A percentile compares a stretch with the other conserved stretches of the same genome.
phyloP scores from a whole-genome alignment of 2,329 filamentous ascomycete species.

The Gnomoniopsis sp. region DNA sequence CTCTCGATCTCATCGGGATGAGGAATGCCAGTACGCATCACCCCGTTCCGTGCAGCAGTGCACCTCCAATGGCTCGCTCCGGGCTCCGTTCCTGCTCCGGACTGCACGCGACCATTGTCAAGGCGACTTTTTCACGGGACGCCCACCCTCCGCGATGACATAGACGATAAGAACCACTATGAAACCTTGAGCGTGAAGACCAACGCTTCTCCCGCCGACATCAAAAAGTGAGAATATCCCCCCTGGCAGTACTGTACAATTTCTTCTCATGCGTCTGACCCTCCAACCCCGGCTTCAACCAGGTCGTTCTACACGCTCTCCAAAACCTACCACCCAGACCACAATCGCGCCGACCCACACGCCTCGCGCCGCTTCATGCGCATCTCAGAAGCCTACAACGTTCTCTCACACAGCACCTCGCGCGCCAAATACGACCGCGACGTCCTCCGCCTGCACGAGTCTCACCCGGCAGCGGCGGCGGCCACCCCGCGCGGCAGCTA shows the following conservation, averaged over 20 bases:
- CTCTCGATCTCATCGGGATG: slow-evolving; percentile 41
- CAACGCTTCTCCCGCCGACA: slow-evolving; percentile 68
- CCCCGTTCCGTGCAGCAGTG: slow-evolving; percentile 27
- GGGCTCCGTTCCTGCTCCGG: slow-evolving; percentile 9
- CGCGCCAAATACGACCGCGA: slow-evolving; percentile 80
- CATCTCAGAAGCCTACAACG: slow-evolving; percentile 78
- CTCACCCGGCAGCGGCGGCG: slow-evolving; percentile 22
- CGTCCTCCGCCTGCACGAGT: slow-evolving; percentile 40
- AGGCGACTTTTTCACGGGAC: slow-evolving; percentile 28
- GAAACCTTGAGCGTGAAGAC: slow-evolving; percentile 71
- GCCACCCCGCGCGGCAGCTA: slow-evolving; percentile 35
- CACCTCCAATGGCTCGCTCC: slow-evolving; percentile 15
- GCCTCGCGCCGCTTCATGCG: slow-evolving; percentile 75
- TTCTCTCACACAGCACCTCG: slow-evolving; percentile 70
- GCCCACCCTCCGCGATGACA: slow-evolving; percentile 24
- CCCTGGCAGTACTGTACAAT: slow-evolving; percentile 1
- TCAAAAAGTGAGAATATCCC: slow-evolving; percentile 66
- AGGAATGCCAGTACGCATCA: slow-evolving; percentile 57
- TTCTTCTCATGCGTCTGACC: not conserved
- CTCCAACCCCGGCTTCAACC: not conserved
- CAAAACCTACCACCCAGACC: slow-evolving; percentile 89
- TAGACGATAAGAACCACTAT: slow-evolving; percentile 66
- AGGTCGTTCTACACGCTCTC: slow-evolving; percentile 87
- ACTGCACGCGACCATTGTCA: slow-evolving; percentile 5
- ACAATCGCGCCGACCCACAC: slow-evolving; percentile 71